These are phyloP conservation scores for Carallia pectinifolia DNA, from an alignment of 345 rosid genomes.

Conservation along the genomic window DNA sequence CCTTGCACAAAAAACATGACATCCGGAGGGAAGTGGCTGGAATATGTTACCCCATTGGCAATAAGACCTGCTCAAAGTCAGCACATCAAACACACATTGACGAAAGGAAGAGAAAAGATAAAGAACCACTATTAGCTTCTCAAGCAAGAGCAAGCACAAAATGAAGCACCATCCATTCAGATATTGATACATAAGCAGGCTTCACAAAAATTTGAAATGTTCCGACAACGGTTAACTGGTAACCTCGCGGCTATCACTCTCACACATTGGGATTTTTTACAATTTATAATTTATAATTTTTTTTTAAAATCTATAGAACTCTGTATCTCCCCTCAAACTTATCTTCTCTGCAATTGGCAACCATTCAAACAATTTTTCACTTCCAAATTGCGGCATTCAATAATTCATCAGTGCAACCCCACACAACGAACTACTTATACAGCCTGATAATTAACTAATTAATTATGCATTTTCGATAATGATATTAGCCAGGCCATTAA, in stretches of 20 bases:
- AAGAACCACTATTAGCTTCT: conserved; percentile 9
- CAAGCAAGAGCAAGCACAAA: too few species aligned
- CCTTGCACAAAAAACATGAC: conserved; percentile 84
- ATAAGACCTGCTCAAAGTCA: conserved; percentile 43
- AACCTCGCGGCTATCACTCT: background rate
- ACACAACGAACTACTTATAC: background rate
- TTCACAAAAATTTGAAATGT: background rate
- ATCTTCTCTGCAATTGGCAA: too few species aligned
- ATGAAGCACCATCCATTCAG: background rate
- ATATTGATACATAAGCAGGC: background rate
- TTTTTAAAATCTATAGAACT: too few species aligned
- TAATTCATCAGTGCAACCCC: too few species aligned
- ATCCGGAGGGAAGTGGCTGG: conserved; percentile 69
- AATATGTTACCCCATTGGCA: conserved; percentile 39
- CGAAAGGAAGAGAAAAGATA: conserved; percentile 2
- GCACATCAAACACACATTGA: conserved; percentile 21
- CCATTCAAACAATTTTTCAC: background rate
- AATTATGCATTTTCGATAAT: background rate
- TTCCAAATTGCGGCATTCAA: too few species aligned
- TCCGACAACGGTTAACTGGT: background rate
- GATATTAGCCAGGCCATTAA: too few species aligned
- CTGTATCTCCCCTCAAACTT: background rate
- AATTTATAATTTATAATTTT: too few species aligned
- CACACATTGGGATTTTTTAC: background rate
- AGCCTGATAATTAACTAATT: background rate